Evolutionary conservation across 2,329 filamentous ascomycete genomes (phyloP).

Genomic region (Xylariaceae sp.): DNA sequence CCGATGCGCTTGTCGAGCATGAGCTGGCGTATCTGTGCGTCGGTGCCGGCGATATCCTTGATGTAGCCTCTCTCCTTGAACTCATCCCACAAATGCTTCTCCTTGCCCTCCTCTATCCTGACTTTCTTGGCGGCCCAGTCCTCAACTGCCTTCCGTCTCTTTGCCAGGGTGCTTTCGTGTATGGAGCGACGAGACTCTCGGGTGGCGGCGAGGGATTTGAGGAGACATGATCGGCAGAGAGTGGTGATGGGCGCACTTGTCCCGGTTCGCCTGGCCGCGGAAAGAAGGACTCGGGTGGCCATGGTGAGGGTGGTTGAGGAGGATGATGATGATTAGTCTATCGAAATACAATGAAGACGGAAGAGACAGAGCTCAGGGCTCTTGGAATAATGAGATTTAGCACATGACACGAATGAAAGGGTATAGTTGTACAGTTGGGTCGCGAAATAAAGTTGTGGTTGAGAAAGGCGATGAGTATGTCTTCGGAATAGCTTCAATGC

Average conservation of each 20-base stretch:
- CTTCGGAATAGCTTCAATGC: no score
- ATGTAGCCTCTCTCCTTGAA: slow-evolving; percentile 71
- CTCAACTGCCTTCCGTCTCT: slow-evolving; percentile 40
- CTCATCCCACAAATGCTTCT: slow-evolving; percentile 57
- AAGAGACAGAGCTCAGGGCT: background rate
- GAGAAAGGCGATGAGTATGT: no score
- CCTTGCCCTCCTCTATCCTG: slow-evolving; percentile 48
- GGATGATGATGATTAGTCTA: background rate
- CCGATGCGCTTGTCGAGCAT: slow-evolving; percentile 66
- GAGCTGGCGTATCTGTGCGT: slow-evolving; percentile 55
- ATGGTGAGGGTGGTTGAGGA: slow-evolving; percentile 13
- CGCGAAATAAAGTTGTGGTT: no score
- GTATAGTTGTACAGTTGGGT: no score
- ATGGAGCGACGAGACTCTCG: slow-evolving; percentile 35
- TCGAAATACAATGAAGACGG: background rate
- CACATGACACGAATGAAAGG: no score
- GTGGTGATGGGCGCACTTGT: slow-evolving; percentile 9
- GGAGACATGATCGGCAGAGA: slow-evolving; percentile 28
- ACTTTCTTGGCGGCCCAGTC: slow-evolving; percentile 49
- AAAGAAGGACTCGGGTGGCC: slow-evolving; percentile 13
- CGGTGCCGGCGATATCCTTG: slow-evolving; percentile 63
- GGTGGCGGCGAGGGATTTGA: slow-evolving; percentile 15
- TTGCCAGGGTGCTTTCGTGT: slow-evolving; percentile 42
- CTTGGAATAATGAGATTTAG: background rate
- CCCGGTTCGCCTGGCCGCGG: background rate